A percentile compares a stretch with the other conserved stretches of the same genome.
These are phyloP conservation scores for Clitopilus passeckerianus DNA, from an alignment of 768 basidiomycete genomes.

Conservation along the genomic window DNA sequence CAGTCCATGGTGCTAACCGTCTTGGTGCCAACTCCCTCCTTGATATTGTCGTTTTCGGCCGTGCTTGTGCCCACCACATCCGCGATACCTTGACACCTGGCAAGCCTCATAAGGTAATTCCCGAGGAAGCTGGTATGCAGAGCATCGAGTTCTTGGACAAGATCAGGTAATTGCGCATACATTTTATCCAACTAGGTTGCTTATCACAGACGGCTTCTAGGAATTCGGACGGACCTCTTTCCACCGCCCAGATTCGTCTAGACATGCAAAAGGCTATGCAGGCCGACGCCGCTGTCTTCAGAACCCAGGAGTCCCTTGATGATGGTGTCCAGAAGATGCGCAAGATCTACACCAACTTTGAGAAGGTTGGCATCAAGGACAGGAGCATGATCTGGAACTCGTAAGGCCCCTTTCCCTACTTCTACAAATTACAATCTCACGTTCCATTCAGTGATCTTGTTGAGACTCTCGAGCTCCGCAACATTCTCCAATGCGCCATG, in stretches of 20 bases:
- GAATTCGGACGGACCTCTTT: conserved; percentile 72
- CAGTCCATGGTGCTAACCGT: conserved; percentile 98
- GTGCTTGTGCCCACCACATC: conserved; percentile 98
- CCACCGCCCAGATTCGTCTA: conserved; percentile 87
- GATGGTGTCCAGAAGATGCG: conserved; percentile 88
- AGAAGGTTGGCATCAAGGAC: conserved; percentile 94
- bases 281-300: conserved; percentile 96
- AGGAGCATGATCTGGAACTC: conserved; percentile 99
- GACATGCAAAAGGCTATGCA: conserved; percentile 99
- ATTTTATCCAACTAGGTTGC: background rate
- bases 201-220: conserved; percentile 26
- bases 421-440: conserved; percentile 1
- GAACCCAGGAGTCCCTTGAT: conserved; percentile 85
- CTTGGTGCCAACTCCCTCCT: conserved; percentile 98
- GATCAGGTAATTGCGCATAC: conserved; percentile 47
- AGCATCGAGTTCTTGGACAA: conserved; percentile 87
- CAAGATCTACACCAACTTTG: conserved; percentile 83
- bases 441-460: conserved; percentile 73
- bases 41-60: conserved; percentile 98
- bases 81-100: conserved; percentile 86
- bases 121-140: conserved; percentile 79
- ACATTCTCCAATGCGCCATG: conserved; percentile 90
- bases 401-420: conserved; percentile 39
- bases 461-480: conserved; percentile 96
- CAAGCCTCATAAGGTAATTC: conserved; percentile 84